Percentiles rank a stretch among this genome's conserved stretches.
These are phyloP conservation scores for Polytrichum commune DNA, from an alignment of 225 moss, liverwort and hornwort species.

Conservation along the genomic window DNA sequence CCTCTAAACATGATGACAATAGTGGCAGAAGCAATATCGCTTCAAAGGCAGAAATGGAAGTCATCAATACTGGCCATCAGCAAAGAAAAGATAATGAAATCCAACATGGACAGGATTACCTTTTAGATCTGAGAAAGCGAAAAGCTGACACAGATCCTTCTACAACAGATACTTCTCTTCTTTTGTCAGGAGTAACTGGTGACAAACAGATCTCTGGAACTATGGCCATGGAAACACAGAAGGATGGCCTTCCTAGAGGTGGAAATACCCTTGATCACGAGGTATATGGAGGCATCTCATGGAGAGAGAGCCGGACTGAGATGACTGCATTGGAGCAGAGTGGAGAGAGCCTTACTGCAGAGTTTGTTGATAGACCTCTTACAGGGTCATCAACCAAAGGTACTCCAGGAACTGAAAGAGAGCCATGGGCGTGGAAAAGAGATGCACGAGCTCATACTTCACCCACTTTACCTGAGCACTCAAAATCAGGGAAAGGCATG, in stretches of 20 bases:
- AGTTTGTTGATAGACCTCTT: constrained; percentile 26
- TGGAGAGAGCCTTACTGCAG: constrained; percentile 36
- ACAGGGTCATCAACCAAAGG: constrained; percentile 34
- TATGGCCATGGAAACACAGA: constrained; percentile 20
- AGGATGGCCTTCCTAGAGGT: constrained; percentile 18
- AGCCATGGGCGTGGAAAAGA: constrained; percentile 52
- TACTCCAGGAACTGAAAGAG: constrained; percentile 41
- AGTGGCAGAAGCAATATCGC: constrained; percentile 2
- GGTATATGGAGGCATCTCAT: constrained; percentile 10
- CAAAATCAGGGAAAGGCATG: constrained; percentile 30
- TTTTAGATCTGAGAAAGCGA: constrained; percentile 38
- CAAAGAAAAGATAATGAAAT: constrained; percentile 9
- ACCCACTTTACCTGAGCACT: constrained; percentile 35
- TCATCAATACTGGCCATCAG: constrained; percentile 17
- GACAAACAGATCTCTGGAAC: constrained; percentile 18
- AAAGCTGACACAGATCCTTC: constrained; percentile 57
- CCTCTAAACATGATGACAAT: constrained; percentile 16
- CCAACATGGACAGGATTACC: constrained; percentile 10
- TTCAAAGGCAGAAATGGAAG: constrained; percentile 14
- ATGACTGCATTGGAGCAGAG: constrained; percentile 30
- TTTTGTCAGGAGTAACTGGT: constrained; percentile 22
- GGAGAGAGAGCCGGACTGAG: constrained; percentile 23
- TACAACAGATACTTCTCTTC: constrained; percentile 35
- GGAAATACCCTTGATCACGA: constrained; percentile 22
- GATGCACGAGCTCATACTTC: constrained; percentile 38